A percentile compares a stretch with the other conserved stretches of the same genome.
Evolutionary conservation across 768 basidiomycete genomes (phyloP).

Genomic region (Leccinum pellstonianum): DNA sequence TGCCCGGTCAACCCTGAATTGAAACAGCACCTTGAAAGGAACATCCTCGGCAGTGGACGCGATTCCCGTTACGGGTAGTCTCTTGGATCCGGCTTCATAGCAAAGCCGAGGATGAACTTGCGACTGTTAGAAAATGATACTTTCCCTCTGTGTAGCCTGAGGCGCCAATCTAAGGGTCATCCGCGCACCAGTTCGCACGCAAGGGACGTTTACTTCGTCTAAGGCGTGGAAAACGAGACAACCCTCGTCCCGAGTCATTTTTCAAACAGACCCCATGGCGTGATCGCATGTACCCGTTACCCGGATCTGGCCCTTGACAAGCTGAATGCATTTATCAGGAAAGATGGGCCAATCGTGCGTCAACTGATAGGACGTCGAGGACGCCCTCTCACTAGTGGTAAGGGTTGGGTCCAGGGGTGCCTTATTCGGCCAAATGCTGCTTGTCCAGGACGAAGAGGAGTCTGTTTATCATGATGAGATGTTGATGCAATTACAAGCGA

Average conservation of each 20-base stretch:
- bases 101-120: neutral
- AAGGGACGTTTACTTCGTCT: neutral
- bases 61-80: neutral
- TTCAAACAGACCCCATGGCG: slow-evolving; percentile 45
- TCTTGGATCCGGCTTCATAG: neutral
- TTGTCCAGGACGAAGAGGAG: neutral
- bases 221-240: slow-evolving; percentile 38
- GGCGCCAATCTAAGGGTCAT: neutral
- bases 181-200: neutral
- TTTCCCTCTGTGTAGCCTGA: neutral
- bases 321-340: slow-evolving; percentile 28
- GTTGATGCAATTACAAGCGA: neutral
- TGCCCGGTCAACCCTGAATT: neutral
- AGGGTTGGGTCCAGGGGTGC: slow-evolving; percentile 13
- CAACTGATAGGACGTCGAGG: neutral
- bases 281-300: neutral
- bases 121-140: neutral
- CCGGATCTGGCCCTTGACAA: neutral
- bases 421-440: neutral
- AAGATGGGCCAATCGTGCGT: slow-evolving; percentile 28
- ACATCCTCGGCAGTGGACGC: neutral
- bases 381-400: neutral
- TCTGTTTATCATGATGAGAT: neutral
- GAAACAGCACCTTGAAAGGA: neutral
- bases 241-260: slow-evolving; percentile 47